Conservation (phyloP, 192 early-diverging fungal genomes). For the Coemansia pectinata region DNA sequence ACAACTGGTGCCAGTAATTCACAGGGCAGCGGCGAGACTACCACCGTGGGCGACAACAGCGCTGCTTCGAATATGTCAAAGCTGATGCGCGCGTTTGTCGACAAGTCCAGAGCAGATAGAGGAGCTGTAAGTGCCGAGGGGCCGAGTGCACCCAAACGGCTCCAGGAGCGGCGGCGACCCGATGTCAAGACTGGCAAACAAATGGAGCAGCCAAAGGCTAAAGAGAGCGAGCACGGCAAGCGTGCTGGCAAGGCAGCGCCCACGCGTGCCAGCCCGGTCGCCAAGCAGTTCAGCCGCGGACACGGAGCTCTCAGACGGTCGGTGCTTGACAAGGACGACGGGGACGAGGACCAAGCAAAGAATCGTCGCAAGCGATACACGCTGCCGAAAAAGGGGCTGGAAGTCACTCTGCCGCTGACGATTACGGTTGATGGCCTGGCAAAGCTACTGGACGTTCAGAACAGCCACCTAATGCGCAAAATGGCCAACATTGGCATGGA, state of each 20-base stretch:
- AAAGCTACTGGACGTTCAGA: slow-evolving; percentile 71
- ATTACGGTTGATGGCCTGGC: slow-evolving; percentile 83
- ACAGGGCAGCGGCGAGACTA: neutral
- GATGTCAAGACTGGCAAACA: neutral
- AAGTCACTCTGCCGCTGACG: slow-evolving; percentile 78
- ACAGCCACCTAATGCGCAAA: slow-evolving; percentile 69
- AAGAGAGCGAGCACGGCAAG: neutral
- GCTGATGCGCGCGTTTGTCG: neutral
- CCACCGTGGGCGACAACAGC: neutral
- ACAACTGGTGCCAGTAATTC: neutral
- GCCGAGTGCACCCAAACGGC: neutral
- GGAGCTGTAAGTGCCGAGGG: neutral
- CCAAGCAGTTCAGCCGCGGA: slow-evolving; percentile 5
- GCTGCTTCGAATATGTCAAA: neutral
- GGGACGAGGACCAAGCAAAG: neutral
- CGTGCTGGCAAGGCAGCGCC: neutral
- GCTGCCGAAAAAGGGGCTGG: slow-evolving; percentile 43
- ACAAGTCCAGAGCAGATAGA: neutral
- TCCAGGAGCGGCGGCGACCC: slow-evolving; percentile 7
- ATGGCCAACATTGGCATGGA: slow-evolving; percentile 83
- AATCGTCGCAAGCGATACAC: slow-evolving; percentile 31
- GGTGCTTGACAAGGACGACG: slow-evolving; percentile 12
- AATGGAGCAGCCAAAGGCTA: neutral
- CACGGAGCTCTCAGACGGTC: slow-evolving; percentile 7
- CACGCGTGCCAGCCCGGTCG: neutral